Conservation (phyloP, 805 yeast species). For the Wickerhamiella allomyrinae region DNA sequence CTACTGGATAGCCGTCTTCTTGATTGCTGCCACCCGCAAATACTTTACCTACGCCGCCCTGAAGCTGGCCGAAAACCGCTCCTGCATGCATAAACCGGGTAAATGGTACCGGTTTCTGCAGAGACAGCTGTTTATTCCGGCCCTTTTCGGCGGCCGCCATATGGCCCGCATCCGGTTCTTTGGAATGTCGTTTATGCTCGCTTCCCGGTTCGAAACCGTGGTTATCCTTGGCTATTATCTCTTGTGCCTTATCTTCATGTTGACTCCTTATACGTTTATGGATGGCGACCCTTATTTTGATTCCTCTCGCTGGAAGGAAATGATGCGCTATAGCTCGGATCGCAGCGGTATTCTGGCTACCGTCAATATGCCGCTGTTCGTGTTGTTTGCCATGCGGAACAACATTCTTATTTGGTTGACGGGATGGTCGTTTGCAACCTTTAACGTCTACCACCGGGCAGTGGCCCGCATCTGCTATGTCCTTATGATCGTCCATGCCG, state of each 20-base stretch:
- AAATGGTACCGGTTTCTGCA: conserved; percentile 15
- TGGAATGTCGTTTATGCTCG: conserved; percentile 25
- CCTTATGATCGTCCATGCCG: conserved; percentile 34
- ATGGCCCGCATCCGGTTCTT: conserved; percentile 17
- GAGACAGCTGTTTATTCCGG: conserved; percentile 25
- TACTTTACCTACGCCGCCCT: conserved; percentile 7
- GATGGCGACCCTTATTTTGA: conserved; percentile 27
- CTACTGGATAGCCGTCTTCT: conserved; percentile 21
- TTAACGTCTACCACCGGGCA: conserved; percentile 45
- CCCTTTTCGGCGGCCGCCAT: conserved; percentile 24
- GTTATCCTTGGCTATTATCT: conserved; percentile 30
- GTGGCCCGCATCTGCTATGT: conserved; percentile 33
- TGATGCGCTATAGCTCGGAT: conserved; percentile 35
- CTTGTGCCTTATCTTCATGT: conserved; percentile 23
- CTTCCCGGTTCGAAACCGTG: conserved; percentile 39
- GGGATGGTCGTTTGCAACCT: conserved; percentile 42
- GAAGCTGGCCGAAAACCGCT: conserved; percentile 15
- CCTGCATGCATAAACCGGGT: conserved; percentile 14
- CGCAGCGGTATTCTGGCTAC: conserved; percentile 39
- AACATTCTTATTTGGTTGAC: conserved; percentile 46
- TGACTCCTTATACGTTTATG: conserved; percentile 21
- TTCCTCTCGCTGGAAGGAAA: conserved; percentile 22
- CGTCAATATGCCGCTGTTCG: conserved; percentile 36
- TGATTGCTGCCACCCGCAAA: conserved; percentile 6
- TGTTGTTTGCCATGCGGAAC: conserved; percentile 49